Evolutionary conservation across 495 filamentous ascomycete species (phyloP).

Genomic region (Clavariopsis aquatica): DNA sequence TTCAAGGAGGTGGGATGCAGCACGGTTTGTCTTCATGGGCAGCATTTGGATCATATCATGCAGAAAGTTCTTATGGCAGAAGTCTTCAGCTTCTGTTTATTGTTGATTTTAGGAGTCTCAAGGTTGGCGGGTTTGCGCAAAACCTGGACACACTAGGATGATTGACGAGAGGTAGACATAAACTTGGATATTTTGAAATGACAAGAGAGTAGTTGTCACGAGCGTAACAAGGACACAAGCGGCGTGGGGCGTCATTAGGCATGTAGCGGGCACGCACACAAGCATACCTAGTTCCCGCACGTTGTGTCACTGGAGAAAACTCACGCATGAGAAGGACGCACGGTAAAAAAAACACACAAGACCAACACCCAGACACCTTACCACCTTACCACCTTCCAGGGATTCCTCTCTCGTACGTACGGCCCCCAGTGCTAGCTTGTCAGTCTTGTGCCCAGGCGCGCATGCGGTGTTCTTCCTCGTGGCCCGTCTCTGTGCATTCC

Average conservation of each 20-base stretch:
- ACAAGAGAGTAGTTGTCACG: background rate
- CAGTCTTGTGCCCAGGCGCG: no score
- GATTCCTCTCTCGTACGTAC: no score
- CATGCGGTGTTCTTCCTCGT: background rate
- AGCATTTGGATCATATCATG: conserved; percentile 9
- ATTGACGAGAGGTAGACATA: no score
- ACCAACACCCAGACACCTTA: background rate
- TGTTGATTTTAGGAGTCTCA: conserved; percentile 19
- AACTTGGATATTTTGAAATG: conserved; percentile 19
- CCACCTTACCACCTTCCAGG: no score
- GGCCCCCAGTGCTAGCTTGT: no score
- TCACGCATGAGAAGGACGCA: conserved; percentile 3
- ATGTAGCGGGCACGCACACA: background rate
- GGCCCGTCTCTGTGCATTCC: background rate
- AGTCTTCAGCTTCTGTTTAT: conserved; percentile 17
- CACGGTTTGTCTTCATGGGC: conserved; percentile 2
- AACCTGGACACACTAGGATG: conserved; percentile 11
- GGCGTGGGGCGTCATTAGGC: background rate
- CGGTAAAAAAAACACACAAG: background rate
- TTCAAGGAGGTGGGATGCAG: conserved; percentile 25
- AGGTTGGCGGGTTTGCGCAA: no score
- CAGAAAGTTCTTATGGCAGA: conserved; percentile 21
- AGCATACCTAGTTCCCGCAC: conserved; percentile 8
- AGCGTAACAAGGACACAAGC: background rate
- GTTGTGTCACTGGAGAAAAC: background rate